Percentiles rank a stretch among this genome's conserved stretches.
Evolutionary conservation across 805 yeast species (phyloP).

Genomic region (Candida sonorensis): DNA sequence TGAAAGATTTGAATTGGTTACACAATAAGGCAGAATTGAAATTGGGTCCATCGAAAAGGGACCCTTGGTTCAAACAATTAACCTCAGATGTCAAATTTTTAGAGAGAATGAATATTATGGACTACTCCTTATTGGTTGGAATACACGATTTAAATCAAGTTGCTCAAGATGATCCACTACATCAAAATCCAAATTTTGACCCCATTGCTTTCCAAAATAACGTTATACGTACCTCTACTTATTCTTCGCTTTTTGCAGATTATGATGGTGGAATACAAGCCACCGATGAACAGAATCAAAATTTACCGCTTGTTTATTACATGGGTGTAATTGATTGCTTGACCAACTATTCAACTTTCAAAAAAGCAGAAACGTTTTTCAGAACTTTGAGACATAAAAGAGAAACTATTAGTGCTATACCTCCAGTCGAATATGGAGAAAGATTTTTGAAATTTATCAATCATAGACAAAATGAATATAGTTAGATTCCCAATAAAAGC

Average conservation of each 20-base stretch:
- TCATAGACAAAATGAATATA: slow-evolving; percentile 1
- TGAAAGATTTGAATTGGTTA: slow-evolving; percentile 88
- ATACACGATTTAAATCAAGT: slow-evolving; percentile 69
- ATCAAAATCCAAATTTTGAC: slow-evolving; percentile 16
- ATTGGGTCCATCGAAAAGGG: slow-evolving; percentile 67
- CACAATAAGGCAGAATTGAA: slow-evolving; percentile 55
- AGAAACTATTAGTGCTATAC: slow-evolving; percentile 76
- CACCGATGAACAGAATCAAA: slow-evolving; percentile 55
- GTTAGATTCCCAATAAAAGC: too few relatives aligned
- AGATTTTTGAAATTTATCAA: slow-evolving; percentile 69
- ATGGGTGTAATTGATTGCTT: slow-evolving; percentile 92
- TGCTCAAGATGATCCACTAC: slow-evolving; percentile 26
- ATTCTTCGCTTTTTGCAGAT: slow-evolving; percentile 15
- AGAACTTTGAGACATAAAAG: slow-evolving; percentile 65
- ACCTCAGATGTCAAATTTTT: slow-evolving; percentile 68
- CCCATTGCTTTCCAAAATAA: slow-evolving; percentile 17
- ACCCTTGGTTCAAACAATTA: slow-evolving; percentile 60
- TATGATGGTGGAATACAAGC: slow-evolving; percentile 77
- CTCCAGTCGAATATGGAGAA: slow-evolving; percentile 85
- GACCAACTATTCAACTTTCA: slow-evolving; percentile 69
- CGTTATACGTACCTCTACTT: slow-evolving; percentile 8
- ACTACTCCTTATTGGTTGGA: slow-evolving; percentile 85
- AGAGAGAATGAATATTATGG: slow-evolving; percentile 82
- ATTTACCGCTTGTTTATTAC: slow-evolving; percentile 68
- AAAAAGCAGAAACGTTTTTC: slow-evolving; percentile 81